Evolutionary conservation across 2,329 filamentous ascomycete genomes (phyloP), one percentile per base, ranked within the genome.

Genomic region (Rhynchosporium graminicola): DNA sequence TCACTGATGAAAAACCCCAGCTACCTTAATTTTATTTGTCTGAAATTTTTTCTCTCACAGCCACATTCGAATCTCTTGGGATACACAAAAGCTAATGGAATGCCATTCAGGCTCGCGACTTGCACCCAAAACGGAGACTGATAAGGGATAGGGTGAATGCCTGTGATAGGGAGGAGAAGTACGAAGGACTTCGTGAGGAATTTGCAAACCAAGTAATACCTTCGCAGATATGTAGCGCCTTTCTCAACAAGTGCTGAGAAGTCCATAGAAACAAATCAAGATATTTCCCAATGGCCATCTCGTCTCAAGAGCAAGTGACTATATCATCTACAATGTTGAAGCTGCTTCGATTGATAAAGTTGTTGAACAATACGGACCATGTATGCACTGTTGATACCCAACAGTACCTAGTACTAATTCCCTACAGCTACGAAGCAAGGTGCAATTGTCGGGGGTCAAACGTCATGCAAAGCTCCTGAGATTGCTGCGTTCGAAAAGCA

Each of bases 1-100:
- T 96, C 94, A 85, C 86, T 97, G 94, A 97, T 97, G 94, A 96
- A 89, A 96, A 87, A 82, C 87, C 90, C 95, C 89, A 91, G 94
- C 94, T 98, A 98, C 94, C 94, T 97, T 89, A 87, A 85, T 85
- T 89, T 79, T 74, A 77, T 82, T 83, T 82, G 90, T 97, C 94
- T 97, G 94, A 97, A 82, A 71, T 70, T 43, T 36, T 42, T 46
- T 51, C 60, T 55, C 46, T 51, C 45, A 56, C 42, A 46, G 48
- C 31, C 50, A 38, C 45, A 36, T 29, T 43, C 40, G 36, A 10
- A 29, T 57, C 60, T 57, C 66, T 57, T 66, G 33, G 56, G 63
- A 47, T 69, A 63, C 62, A 68, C 62, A 68, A 58, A 66, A 67
- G 69, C 70, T 69, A 69, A 68, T 63, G 62, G 28, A 43, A 61